Evolutionary conservation across 2,329 filamentous ascomycete species (phyloP), one percentile per base, ranked within the genome.

Genomic region (Blastomyces emzantsi): DNA sequence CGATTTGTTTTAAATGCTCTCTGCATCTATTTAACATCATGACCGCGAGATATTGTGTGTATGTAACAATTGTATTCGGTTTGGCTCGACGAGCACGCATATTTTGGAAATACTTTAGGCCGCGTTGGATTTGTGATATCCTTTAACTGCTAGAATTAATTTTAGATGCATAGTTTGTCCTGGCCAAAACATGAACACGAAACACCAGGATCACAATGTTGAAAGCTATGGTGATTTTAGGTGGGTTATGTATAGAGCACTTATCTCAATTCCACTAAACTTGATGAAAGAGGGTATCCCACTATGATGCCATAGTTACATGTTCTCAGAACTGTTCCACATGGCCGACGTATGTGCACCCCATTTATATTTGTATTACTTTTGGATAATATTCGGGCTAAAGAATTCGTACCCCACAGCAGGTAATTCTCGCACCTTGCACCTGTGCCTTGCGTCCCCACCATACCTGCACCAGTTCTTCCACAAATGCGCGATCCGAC

Each of bases 331-430:
- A n/a, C n/a, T 39, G 19, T 19, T 22, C 19, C 9, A 25, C 36
- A 43, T 43, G 11, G 13, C n/a, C 33, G 7, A 28, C 22, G 1
- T 43, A 63, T 33, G 57, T 56, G 56, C 19, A 41, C 57, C 41
- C 41, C 39, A 39, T 56, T 47, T 51, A 55, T 47, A 43, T 60
- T 3, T n/a, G 33, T n/a, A 56, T 65, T 58, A 61, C 61, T 9
- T 36, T 58, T 43, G 19, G 17, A 47, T 45, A 60, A 19, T 19
- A 58, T 47, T 30, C 66, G 13, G 8, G 11, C 36, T 68, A 79
- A 64, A 79, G 67, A 59, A 81, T 74, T 17, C 77, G 75, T 59
- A 81, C 73, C 36, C 79, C 79, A 69, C 79, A 81, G 64, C 79
- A 81, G 64, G 76, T 74, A 60, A 81, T 76, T 33, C 74, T 73